A percentile compares a stretch with the other conserved stretches of the same genome.
Evolutionary conservation across 768 basidiomycete genomes (phyloP).

Genomic region (Pseudohyphozyma bogoriensis): DNA sequence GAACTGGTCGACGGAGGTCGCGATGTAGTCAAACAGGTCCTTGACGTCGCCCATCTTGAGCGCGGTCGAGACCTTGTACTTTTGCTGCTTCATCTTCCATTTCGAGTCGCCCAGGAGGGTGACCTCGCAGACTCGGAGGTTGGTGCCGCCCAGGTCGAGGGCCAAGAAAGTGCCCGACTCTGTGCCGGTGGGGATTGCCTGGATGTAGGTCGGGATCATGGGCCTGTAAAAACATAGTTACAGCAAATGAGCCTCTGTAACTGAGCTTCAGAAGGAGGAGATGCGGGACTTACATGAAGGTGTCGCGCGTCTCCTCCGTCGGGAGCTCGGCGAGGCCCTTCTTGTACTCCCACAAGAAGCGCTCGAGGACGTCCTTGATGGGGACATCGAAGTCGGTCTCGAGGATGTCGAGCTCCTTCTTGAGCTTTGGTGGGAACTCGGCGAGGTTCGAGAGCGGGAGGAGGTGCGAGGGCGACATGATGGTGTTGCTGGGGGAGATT

Average conservation of each 20-base stretch:
- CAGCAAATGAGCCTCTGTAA: neutral
- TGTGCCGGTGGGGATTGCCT: slow-evolving; percentile 84
- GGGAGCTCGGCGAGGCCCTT: slow-evolving; percentile 63
- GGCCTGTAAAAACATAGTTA: slow-evolving; percentile 22
- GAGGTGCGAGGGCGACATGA: slow-evolving; percentile 25
- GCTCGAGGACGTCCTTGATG: slow-evolving; percentile 55
- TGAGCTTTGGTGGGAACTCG: neutral
- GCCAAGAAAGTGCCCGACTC: slow-evolving; percentile 95
- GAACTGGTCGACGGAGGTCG: slow-evolving; percentile 91
- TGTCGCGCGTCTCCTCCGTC: slow-evolving; percentile 40
- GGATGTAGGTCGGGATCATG: slow-evolving; percentile 80
- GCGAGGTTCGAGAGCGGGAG: neutral
- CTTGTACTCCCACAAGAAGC: slow-evolving; percentile 71
- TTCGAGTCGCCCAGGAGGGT: slow-evolving; percentile 78
- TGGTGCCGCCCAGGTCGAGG: slow-evolving; percentile 93
- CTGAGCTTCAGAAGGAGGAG: neutral
- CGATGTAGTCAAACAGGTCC: slow-evolving; percentile 89
- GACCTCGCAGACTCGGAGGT: slow-evolving; percentile 72
- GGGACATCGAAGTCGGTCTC: slow-evolving; percentile 62
- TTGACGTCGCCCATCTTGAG: slow-evolving; percentile 87
- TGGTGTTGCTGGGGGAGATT: too few relatives aligned
- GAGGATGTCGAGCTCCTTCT: neutral
- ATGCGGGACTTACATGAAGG: slow-evolving; percentile 48
- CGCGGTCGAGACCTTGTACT: slow-evolving; percentile 87
- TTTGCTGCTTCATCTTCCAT: slow-evolving; percentile 84